Conservation (phyloP, 2,329 filamentous ascomycete species). For the Pseudogymnoascus sp. region DNA sequence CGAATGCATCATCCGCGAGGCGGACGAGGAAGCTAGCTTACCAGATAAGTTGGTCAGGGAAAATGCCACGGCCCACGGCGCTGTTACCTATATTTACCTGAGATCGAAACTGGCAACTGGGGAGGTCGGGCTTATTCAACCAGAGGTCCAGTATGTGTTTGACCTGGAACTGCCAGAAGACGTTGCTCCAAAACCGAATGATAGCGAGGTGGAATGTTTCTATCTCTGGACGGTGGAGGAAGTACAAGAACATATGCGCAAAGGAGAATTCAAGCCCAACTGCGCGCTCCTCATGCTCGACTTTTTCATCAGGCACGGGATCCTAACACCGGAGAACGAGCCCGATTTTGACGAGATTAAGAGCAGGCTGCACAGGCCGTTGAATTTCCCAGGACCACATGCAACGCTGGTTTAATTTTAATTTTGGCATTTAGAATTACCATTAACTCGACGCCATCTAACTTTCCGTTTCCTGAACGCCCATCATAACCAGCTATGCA, state of each 20-base stretch:
- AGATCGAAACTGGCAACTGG: conserved; percentile 68
- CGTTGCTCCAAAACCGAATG: conserved; percentile 65
- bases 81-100: conserved; percentile 77
- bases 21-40: conserved; percentile 79
- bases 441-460: conserved; percentile 10
- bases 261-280: conserved; percentile 85
- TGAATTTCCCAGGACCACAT: conserved; percentile 71
- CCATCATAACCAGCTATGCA: not conserved
- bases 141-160: conserved; percentile 86
- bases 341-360: conserved; percentile 68
- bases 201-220: conserved; percentile 85
- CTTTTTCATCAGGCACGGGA: conserved; percentile 80
- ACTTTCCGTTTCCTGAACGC: conserved; percentile 10
- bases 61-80: conserved; percentile 51
- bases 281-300: conserved; percentile 77
- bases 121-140: conserved; percentile 74
- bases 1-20: conserved; percentile 77
- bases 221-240: conserved; percentile 69
- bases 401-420: conserved; percentile 22
- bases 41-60: conserved; percentile 59
- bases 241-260: conserved; percentile 58
- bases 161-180: conserved; percentile 68
- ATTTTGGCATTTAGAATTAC: conserved; percentile 5
- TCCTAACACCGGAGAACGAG: conserved; percentile 73
- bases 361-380: conserved; percentile 62